Evolutionary conservation across 2,329 filamentous ascomycete genomes (phyloP).

Genomic region (Rhynchosporium agropyri): DNA sequence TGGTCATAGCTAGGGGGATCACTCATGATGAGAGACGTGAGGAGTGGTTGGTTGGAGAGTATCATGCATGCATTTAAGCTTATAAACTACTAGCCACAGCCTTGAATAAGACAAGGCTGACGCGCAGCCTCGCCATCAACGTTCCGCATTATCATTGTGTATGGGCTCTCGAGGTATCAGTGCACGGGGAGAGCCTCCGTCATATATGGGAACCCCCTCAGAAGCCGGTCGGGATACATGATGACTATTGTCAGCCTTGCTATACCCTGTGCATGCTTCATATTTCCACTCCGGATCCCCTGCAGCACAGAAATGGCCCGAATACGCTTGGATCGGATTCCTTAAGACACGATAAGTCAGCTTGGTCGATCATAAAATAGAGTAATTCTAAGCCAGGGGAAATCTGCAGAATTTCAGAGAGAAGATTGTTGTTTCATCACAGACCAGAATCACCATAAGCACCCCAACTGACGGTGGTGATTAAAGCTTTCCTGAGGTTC

Average conservation of each 20-base stretch:
- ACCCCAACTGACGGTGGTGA: conserved; percentile 42
- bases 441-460: conserved; percentile 41
- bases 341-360: neutral
- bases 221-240: too few species aligned
- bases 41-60: conserved; percentile 8
- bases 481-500: conserved; percentile 48
- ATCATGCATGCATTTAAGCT: neutral
- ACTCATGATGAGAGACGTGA: conserved; percentile 33
- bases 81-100: conserved; percentile 10
- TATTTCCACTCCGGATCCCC: neutral
- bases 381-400: neutral
- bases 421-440: conserved; percentile 57
- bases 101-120: conserved; percentile 29
- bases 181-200: too few species aligned
- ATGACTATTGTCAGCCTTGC: too few species aligned
- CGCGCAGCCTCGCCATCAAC: conserved; percentile 29
- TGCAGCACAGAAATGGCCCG: neutral
- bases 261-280: too few species aligned
- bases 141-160: neutral
- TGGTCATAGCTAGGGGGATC: conserved; percentile 38
- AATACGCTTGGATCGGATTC: neutral
- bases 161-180: neutral
- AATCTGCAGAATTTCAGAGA: conserved; percentile 48
- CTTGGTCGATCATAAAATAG: neutral
- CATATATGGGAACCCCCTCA: too few species aligned